phyloP scores from a whole-genome alignment of 2,329 filamentous ascomycete genomes.

The Didymella segeticola region DNA sequence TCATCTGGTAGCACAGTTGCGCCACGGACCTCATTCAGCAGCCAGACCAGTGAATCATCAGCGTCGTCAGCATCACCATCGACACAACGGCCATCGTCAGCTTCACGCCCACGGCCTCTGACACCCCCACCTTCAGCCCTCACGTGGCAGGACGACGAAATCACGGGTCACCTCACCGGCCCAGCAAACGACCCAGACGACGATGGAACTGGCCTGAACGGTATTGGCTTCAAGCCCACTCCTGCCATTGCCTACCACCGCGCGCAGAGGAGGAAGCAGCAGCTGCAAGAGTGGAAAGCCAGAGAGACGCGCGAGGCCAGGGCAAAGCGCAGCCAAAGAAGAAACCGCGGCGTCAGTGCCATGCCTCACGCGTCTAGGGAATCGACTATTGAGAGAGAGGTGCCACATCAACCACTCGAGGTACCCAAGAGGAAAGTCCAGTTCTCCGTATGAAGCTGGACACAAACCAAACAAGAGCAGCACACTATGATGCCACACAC shows the following conservation, averaged over 20 bases:
- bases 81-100: conserved; percentile 18
- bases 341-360: conserved; percentile 45
- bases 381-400: conserved; percentile 36
- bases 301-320: conserved; percentile 66
- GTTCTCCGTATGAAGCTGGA: conserved; percentile 37
- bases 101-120: conserved; percentile 33
- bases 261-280: conserved; percentile 63
- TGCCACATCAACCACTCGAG: conserved; percentile 22
- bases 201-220: conserved; percentile 69
- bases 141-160: conserved; percentile 67
- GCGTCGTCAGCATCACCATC: conserved; percentile 1
- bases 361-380: conserved; percentile 33
- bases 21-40: conserved; percentile 14
- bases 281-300: conserved; percentile 65
- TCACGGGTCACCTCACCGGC: conserved; percentile 64
- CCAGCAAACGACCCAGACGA: conserved; percentile 61
- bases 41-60: conserved; percentile 1
- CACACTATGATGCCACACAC: neutral
- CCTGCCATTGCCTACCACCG: conserved; percentile 64
- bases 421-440: conserved; percentile 36
- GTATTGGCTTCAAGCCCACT: conserved; percentile 68
- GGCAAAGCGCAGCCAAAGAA: conserved; percentile 61
- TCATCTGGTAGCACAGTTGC: conserved; percentile 14
- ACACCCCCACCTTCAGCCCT: conserved; percentile 46
- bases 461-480: neutral